These are phyloP conservation scores for Labyrinthula sp. DNA, from an alignment of 352 stramenopile genomes.

Conservation along the genomic window DNA sequence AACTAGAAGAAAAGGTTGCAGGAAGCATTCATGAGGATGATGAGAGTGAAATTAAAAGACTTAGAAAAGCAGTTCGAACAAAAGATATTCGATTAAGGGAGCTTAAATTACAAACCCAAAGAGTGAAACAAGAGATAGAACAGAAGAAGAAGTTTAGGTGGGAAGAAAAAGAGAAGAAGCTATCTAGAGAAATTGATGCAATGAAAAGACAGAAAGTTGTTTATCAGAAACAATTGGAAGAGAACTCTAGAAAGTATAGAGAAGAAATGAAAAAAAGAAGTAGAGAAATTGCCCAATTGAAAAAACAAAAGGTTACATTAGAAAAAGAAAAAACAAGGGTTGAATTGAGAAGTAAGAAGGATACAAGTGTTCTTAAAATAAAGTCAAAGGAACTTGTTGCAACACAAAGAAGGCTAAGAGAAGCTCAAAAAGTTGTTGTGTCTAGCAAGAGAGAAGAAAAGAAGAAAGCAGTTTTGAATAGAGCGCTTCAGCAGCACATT, in stretches of 20 bases:
- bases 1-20: conserved; percentile 16
- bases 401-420: conserved; percentile 21
- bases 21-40: conserved; percentile 1
- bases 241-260: conserved; percentile 27
- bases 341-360: conserved; percentile 7
- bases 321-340: conserved; percentile 27
- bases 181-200: conserved; percentile 16
- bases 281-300: conserved; percentile 15
- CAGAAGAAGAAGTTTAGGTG: conserved; percentile 15
- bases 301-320: conserved; percentile 14
- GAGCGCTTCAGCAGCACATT: no score
- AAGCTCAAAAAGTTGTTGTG: no score
- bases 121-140: conserved; percentile 15
- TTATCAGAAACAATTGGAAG: conserved; percentile 22
- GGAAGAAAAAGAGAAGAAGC: conserved; percentile 18
- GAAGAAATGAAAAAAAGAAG: conserved; percentile 19
- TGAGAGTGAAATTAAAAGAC: conserved; percentile 14
- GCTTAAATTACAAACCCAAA: conserved; percentile 15
- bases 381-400: conserved; percentile 22
- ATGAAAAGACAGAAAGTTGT: conserved; percentile 30
- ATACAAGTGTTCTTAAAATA: conserved; percentile 19
- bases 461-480: no score
- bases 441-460: no score
- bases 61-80: conserved; percentile 17
- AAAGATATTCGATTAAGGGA: conserved; percentile 19